phyloP scores from a whole-genome alignment of 805 yeast genomes.

The Candida oleophila region DNA sequence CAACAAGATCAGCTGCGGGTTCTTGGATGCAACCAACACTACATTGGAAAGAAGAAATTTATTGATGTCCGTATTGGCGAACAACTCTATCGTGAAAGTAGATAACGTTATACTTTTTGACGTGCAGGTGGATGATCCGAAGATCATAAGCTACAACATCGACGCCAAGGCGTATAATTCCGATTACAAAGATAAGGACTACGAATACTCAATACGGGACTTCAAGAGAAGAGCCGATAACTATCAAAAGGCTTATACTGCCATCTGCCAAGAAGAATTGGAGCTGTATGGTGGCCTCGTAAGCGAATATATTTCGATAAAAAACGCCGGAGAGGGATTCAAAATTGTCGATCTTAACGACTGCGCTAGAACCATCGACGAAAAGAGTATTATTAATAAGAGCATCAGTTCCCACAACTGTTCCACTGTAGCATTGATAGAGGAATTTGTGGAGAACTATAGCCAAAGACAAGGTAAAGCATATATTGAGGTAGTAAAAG shows the following conservation, averaged over 20 bases:
- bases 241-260: constrained; percentile 42
- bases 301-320: constrained; percentile 21
- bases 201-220: constrained; percentile 54
- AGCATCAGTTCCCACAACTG: constrained; percentile 5
- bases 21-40: constrained; percentile 45
- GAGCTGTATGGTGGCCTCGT: constrained; percentile 13
- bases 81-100: constrained; percentile 16
- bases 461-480: constrained; percentile 19
- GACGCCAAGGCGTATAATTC: constrained; percentile 61
- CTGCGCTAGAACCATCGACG: background rate
- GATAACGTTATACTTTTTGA: constrained; percentile 54
- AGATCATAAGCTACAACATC: constrained; percentile 57
- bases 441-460: constrained; percentile 16
- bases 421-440: constrained; percentile 6
- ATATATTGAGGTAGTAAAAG: constrained; percentile 25
- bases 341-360: constrained; percentile 11
- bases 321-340: constrained; percentile 26
- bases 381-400: constrained; percentile 5
- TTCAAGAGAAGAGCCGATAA: constrained; percentile 55
- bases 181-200: constrained; percentile 56
- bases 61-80: constrained; percentile 25
- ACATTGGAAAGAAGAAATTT: constrained; percentile 31
- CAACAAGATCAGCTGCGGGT: constrained; percentile 31
- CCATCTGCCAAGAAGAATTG: constrained; percentile 25
- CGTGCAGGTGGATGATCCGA: constrained; percentile 54